These are phyloP conservation scores for Wallacemonas collosoma DNA, from an alignment of 208 protist species.

Conservation along the genomic window DNA sequence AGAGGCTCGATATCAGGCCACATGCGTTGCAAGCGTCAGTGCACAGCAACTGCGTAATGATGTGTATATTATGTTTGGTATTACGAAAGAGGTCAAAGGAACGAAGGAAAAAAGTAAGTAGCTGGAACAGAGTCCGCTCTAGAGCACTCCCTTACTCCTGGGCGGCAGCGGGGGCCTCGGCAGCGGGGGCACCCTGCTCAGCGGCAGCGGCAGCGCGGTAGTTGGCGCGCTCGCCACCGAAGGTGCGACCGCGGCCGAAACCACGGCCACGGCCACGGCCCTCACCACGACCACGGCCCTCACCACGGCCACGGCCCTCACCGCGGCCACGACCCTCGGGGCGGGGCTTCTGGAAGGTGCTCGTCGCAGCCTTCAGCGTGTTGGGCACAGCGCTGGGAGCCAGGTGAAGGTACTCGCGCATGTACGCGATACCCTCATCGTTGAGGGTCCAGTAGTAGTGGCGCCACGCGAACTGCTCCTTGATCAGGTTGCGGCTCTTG, in stretches of 20 bases:
- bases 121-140: conserved; percentile 7
- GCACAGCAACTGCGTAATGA: too few species aligned
- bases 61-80: conserved; percentile 1
- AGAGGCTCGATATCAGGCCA: too few species aligned
- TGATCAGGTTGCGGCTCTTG: conserved; percentile 91
- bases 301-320: conserved; percentile 59
- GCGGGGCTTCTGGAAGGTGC: conserved; percentile 59
- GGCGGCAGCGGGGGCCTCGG: conserved; percentile 36
- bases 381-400: conserved; percentile 84
- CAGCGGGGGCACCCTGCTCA: conserved; percentile 24
- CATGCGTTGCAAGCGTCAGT: too few species aligned
- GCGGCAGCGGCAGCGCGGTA: conserved; percentile 61
- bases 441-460: conserved; percentile 96
- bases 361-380: conserved; percentile 84
- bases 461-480: conserved; percentile 94
- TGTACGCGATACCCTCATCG: conserved; percentile 92
- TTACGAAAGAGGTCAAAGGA: conserved; percentile 3
- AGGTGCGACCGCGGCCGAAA: conserved; percentile 73
- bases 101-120: conserved; percentile 18
- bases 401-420: conserved; percentile 94
- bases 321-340: conserved; percentile 42
- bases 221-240: conserved; percentile 76
- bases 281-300: conserved; percentile 55
- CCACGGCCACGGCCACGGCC: conserved; percentile 30
- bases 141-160: conserved; percentile 32